Conservation (phyloP, 345 rosid genomes). For the Pelargonium nanum region DNA sequence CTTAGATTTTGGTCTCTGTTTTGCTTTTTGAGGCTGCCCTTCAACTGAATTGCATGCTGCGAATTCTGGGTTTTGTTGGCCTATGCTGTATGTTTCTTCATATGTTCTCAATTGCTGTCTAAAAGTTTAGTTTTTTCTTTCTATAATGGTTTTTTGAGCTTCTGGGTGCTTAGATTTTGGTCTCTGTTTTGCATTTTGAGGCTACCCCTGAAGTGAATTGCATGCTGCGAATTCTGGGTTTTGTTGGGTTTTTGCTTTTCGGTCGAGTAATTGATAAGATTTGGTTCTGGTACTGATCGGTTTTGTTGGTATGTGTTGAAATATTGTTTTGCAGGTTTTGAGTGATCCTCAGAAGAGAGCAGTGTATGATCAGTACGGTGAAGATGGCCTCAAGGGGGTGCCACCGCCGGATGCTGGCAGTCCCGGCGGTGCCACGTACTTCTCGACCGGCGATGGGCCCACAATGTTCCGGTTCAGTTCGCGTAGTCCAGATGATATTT, state of each 20-base stretch:
- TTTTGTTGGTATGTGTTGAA: not conserved
- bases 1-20: too few species aligned
- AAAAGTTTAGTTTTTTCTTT: too few species aligned
- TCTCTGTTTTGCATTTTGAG: too few species aligned
- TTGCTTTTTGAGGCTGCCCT: not conserved
- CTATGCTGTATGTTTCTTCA: too few species aligned
- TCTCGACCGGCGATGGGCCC: slow-evolving; percentile 61
- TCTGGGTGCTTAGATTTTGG: too few species aligned
- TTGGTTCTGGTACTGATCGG: too few species aligned
- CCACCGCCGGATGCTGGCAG: slow-evolving; percentile 66
- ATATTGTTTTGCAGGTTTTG: slow-evolving; percentile 35
- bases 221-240: not conserved
- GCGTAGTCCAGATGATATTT: slow-evolving; percentile 63
- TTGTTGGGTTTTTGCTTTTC: not conserved
- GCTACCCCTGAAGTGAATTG: too few species aligned
- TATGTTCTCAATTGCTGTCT: too few species aligned
- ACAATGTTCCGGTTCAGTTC: slow-evolving; percentile 52
- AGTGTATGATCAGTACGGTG: slow-evolving; percentile 71
- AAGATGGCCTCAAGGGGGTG: slow-evolving; percentile 70
- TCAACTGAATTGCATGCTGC: not conserved
- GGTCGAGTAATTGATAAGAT: not conserved
- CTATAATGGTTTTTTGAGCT: too few species aligned
- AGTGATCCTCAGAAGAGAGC: slow-evolving; percentile 80
- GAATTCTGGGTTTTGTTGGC: not conserved
- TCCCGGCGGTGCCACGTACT: slow-evolving; percentile 54